Percentiles rank a stretch among this genome's conserved stretches.
These are phyloP conservation scores for Scorias spongiosa DNA, from an alignment of 2,329 filamentous ascomycete species.

Conservation along the genomic window DNA sequence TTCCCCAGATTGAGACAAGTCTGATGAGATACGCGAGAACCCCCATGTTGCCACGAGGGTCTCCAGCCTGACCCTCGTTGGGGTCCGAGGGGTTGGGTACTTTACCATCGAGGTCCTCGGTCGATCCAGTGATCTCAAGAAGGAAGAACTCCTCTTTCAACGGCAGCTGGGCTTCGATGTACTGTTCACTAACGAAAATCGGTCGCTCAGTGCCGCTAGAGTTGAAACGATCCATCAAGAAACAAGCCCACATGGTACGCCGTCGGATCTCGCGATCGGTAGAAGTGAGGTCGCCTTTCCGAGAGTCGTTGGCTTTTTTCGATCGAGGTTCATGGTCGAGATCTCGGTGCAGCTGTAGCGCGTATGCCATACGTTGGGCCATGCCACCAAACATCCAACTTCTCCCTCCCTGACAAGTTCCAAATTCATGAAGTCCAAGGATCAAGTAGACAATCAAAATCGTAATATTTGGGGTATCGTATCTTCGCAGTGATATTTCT, in stretches of 20 bases:
- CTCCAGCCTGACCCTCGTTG: conserved; percentile 48
- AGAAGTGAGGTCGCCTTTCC: conserved; percentile 44
- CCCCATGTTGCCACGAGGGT: conserved; percentile 76
- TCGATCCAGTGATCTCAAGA: conserved; percentile 76
- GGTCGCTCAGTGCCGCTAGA: conserved; percentile 88
- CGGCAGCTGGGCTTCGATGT: conserved; percentile 75
- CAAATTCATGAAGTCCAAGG: conserved; percentile 85
- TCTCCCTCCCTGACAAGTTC: conserved; percentile 86
- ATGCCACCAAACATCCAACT: conserved; percentile 94
- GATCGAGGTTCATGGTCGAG: conserved; percentile 64
- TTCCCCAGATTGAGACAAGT: conserved; percentile 75
- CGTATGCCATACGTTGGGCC: conserved; percentile 93
- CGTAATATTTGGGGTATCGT: conserved; percentile 91
- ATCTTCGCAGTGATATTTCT: conserved; percentile 71
- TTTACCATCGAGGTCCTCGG: conserved; percentile 64
- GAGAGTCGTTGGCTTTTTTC: conserved; percentile 32
- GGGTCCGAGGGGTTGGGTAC: conserved; percentile 47
- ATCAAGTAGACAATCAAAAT: conserved; percentile 83
- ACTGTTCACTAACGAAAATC: conserved; percentile 79
- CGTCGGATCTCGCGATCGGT: conserved; percentile 86
- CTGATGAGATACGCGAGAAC: conserved; percentile 83
- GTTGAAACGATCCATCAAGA: conserved; percentile 94
- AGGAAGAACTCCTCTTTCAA: conserved; percentile 83
- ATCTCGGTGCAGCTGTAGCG: conserved; percentile 83
- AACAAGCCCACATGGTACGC: conserved; percentile 96